Evolutionary conservation across 805 yeast genomes (phyloP).

Genomic region (Debaryomyces prosopidis): DNA sequence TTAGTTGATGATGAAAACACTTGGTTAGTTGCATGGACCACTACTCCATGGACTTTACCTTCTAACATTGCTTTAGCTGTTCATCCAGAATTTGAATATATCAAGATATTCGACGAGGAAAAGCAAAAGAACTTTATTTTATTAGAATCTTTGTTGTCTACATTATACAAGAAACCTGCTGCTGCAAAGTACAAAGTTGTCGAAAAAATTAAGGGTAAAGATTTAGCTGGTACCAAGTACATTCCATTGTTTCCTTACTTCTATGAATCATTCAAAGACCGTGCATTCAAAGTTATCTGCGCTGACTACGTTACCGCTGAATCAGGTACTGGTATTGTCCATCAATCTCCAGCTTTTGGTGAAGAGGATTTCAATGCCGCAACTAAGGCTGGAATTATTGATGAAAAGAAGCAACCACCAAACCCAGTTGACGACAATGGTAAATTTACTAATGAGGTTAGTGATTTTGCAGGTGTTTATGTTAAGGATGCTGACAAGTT

Average conservation of each 20-base stretch:
- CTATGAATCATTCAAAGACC: constrained; percentile 67
- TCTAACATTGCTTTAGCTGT: constrained; percentile 91
- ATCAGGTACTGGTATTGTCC: constrained; percentile 99
- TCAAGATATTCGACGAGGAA: constrained; percentile 88
- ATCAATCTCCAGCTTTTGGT: constrained; percentile 98
- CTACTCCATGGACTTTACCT: constrained; percentile 99
- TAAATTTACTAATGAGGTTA: constrained; percentile 71
- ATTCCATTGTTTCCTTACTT: constrained; percentile 84
- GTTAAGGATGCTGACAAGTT: constrained; percentile 95
- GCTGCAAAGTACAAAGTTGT: constrained; percentile 83
- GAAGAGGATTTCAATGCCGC: constrained; percentile 94
- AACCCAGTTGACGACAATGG: constrained; percentile 96
- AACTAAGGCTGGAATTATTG: constrained; percentile 70
- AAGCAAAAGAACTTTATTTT: constrained; percentile 78
- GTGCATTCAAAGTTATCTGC: constrained; percentile 78
- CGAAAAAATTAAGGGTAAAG: constrained; percentile 77
- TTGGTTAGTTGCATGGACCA: constrained; percentile 94
- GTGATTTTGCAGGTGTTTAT: constrained; percentile 76
- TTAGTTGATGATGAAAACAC: constrained; percentile 79
- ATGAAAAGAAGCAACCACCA: constrained; percentile 73
- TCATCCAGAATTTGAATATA: constrained; percentile 86
- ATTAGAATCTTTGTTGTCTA: constrained; percentile 76
- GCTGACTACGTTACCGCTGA: constrained; percentile 88
- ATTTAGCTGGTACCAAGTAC: constrained; percentile 76
- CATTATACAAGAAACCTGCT: constrained; percentile 92